Evolutionary conservation across 2,329 filamentous ascomycete genomes (phyloP), one percentile per base, ranked within the genome.

Genomic region (Chaetothyriales sp.): DNA sequence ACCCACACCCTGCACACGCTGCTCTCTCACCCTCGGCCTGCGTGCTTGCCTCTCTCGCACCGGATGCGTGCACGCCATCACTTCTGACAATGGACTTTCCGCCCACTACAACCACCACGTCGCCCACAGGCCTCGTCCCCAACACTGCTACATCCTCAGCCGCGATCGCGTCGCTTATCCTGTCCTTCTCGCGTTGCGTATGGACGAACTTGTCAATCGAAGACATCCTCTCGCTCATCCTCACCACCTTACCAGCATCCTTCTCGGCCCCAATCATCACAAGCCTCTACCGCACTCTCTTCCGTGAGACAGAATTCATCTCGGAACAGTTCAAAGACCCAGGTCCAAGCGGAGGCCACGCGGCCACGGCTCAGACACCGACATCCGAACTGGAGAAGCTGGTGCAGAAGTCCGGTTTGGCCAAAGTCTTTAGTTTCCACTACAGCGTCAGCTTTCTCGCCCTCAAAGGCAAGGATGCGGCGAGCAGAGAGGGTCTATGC

Each of bases 261-360:
- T 10, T 64, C 43, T 51, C 50, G 48, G 54, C 56, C 18, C 13
- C 51, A 51, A 61, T 82, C 78, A 76, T 48, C 80, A 85, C 57
- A 71, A 82, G 86, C 57, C 71, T 89, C 10, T 81, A 86, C 49
- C 75, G 78, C 43, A 79, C 85, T 52, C 71, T 89, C 49, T 83
- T 82, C 56, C 75, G 86, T 28, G 80, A 82, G 48, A 79, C 89
- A 47, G 90, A 97, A 68, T 94, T 89, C 63, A 85, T 87, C 0
- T 78, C 55, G 18, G 57, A 59, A 46, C 56, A 55, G 47, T 53
- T 51, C 4, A 49, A 46, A 44, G 55, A 53, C 15, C 33, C 33
- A 40, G 8, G 10, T 2, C 4, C 7, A 13, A 40, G 5, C 4
- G 13, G 33, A 5, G 13, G 33, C 5, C 33, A 9, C 4, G 10